Percentiles rank a stretch among this genome's conserved stretches.
Evolutionary conservation across 2,329 filamentous ascomycete species (phyloP).

Genomic region (Penicillium aurantiogriseum): DNA sequence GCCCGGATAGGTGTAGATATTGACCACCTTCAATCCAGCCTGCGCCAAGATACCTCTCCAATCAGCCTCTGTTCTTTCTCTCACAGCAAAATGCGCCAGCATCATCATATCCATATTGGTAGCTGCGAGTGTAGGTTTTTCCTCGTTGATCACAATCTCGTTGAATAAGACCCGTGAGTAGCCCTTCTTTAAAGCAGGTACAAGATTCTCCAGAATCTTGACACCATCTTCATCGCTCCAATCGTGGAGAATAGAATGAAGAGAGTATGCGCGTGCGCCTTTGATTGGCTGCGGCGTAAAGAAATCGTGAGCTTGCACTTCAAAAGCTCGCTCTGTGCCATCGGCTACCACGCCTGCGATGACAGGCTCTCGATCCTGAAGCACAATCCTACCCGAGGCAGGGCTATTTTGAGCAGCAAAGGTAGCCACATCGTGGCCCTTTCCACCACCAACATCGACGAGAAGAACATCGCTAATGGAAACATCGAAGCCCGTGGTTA

Average conservation of each 20-base stretch:
- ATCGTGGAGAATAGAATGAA: constrained; percentile 28
- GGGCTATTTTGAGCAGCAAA: constrained; percentile 7
- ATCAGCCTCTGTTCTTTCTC: constrained; percentile 19
- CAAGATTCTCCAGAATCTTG: constrained; percentile 20
- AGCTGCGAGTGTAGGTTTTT: constrained; percentile 18
- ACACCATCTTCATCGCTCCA: constrained; percentile 26
- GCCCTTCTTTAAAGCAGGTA: constrained; percentile 16
- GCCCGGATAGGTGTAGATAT: constrained; percentile 17
- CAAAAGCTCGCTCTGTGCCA: constrained; percentile 6
- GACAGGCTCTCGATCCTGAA: constrained; percentile 18
- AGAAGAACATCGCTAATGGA: constrained; percentile 17
- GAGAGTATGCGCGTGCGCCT: constrained; percentile 27
- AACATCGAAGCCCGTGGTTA: constrained; percentile 15
- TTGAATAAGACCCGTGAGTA: constrained; percentile 25
- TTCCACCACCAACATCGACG: constrained; percentile 26
- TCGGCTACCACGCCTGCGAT: constrained; percentile 7
- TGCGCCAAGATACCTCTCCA: constrained; percentile 15
- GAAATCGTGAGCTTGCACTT: constrained; percentile 17
- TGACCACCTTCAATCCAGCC: constrained; percentile 18
- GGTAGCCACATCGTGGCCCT: constrained; percentile 20
- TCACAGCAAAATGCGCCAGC: constrained; percentile 23
- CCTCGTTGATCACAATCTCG: constrained; percentile 24
- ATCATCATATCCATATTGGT: constrained; percentile 29
- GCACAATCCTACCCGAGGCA: constrained; percentile 7
- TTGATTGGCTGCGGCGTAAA: constrained; percentile 22